Percentiles rank a stretch among this genome's conserved stretches.
phyloP scores from a whole-genome alignment of 495 filamentous ascomycete species.

The Podospora fimiseda region DNA sequence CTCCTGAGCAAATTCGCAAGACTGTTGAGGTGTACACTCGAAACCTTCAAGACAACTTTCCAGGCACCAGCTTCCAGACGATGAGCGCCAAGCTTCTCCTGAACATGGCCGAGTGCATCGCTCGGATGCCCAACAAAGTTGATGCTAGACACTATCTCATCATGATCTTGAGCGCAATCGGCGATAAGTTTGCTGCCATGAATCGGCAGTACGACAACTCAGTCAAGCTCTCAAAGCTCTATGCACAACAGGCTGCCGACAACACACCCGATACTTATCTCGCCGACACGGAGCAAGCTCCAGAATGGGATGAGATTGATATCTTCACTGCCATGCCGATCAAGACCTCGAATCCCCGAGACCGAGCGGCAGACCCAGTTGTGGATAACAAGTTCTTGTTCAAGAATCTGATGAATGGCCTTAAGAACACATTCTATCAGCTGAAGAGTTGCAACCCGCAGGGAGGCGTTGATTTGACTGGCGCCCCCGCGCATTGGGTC shows the following conservation, averaged over 20 bases:
- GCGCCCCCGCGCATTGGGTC: conserved; percentile 83
- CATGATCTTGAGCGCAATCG: conserved; percentile 95
- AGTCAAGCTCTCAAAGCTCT: conserved; percentile 77
- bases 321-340: conserved; percentile 96
- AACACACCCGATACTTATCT: conserved; percentile 70
- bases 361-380: conserved; percentile 87
- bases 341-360: conserved; percentile 87
- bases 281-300: conserved; percentile 69
- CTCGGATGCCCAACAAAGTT: conserved; percentile 79
- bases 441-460: conserved; percentile 75
- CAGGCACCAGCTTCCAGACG: conserved; percentile 97
- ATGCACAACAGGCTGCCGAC: conserved; percentile 60
- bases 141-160: conserved; percentile 94
- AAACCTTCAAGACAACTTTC: conserved; percentile 92
- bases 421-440: conserved; percentile 96
- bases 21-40: conserved; percentile 96
- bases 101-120: conserved; percentile 97
- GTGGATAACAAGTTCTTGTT: conserved; percentile 97
- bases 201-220: conserved; percentile 92
- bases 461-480: conserved; percentile 65
- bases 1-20: conserved; percentile 80
- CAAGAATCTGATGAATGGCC: conserved; percentile 93
- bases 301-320: conserved; percentile 96
- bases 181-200: conserved; percentile 97
- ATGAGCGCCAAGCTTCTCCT: conserved; percentile 97